Base-by-base conservation (phyloP, 2,329 filamentous ascomycete species). In the Reticulascus tulasneorum region DNA sequence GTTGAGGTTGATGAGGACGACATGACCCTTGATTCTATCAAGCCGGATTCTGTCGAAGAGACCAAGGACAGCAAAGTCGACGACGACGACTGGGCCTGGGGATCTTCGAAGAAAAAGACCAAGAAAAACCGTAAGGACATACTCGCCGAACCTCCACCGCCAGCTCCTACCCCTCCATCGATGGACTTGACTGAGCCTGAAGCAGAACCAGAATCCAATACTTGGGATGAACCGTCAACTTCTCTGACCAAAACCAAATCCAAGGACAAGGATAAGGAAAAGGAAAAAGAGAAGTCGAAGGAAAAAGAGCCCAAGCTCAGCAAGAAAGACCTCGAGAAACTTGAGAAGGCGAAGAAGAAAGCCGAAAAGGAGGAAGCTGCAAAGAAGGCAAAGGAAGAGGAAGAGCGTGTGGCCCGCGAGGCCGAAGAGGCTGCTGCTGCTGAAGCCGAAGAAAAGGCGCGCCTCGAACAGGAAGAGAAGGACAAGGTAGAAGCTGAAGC, bases 91-190 rank as follows among this genome's bases (percentile, higher is more conserved):
- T 36, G 33, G 25, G 63, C 51, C 43, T 70, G 64, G 59, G 58
- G 60, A 38, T 57, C 53, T 44, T 60, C 60, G 37, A 67, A 67
- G 46, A 67, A 64, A 47, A 67, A 68, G 47, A 67, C 63, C 34
- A 65, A 67, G 51, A 68, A 68, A 50, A 48, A 53, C 41, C 46
- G 47, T 37, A 60, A 59, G 46, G 53, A 60, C 27, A 49, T 57
- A 52, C 59, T 66, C 38, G 58, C 55, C 48, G 54, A 69, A 39
- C 59, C 62, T 36, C 65, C 67, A 43, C 67, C 71, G 42, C 69
- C 65, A 47, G 64, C 62, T 34, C 69, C 71, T 25, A 71, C 67
- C 26, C 66, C 71, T 42, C 70, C 67, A 23, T 58, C 57, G 35
- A 55, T 70, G 50, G 63, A 75, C 40, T 51, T 69, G 54, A 61